Evolutionary conservation across 257 asterid species (phyloP).

Genomic region (Jasminum sambac): DNA sequence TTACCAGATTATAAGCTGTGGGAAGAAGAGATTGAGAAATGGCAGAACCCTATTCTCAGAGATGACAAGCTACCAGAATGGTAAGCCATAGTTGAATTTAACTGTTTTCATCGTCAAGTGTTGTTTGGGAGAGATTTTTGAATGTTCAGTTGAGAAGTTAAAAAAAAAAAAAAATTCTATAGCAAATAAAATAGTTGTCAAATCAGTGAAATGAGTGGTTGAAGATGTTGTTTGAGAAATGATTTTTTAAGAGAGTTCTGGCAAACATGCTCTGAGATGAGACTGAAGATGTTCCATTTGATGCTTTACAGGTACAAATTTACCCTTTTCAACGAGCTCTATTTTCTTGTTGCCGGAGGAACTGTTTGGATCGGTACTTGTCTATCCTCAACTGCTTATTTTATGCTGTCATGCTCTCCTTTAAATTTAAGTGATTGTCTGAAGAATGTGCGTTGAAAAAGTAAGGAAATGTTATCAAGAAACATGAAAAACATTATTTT

Average conservation of each 20-base stretch:
- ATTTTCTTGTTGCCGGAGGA: conserved; percentile 97
- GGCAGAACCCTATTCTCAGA: conserved; percentile 92
- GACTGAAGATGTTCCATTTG: background rate
- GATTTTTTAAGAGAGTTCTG: no score
- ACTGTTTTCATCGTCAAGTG: conserved; percentile 1
- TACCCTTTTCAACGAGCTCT: conserved; percentile 95
- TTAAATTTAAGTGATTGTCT: background rate
- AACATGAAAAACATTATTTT: no score
- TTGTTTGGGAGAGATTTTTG: no score
- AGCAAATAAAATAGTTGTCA: no score
- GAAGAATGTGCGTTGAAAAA: no score
- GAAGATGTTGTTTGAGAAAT: no score
- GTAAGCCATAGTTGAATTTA: conserved; percentile 41
- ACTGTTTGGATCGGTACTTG: conserved; percentile 94
- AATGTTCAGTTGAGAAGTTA: no score
- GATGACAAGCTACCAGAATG: conserved; percentile 90
- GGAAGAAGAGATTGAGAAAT: conserved; percentile 98
- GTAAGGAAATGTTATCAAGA: no score
- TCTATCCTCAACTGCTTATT: conserved; percentile 23
- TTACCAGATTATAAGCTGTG: conserved; percentile 78
- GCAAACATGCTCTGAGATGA: background rate
- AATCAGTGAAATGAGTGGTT: no score
- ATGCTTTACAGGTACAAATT: conserved; percentile 84
- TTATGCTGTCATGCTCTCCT: conserved; percentile 12
- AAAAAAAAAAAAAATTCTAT: no score